Evolutionary conservation across 495 filamentous ascomycete genomes (phyloP), one percentile per base, ranked within the genome.

Genomic region (Glutinoglossum americanum): DNA sequence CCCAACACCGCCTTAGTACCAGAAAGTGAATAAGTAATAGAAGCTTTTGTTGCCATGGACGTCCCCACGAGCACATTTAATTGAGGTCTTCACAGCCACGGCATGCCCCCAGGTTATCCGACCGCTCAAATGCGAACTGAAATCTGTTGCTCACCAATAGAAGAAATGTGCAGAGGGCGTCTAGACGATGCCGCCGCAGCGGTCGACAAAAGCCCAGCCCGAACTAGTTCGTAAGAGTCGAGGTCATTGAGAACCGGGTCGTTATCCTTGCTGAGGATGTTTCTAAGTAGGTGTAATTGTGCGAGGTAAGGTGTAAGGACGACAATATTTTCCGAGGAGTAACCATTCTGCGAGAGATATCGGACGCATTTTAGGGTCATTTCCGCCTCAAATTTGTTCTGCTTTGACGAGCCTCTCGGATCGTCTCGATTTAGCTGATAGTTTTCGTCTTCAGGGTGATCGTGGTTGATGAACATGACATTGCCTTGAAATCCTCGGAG

Each of bases 261-360:
- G 63, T 72, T 74, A 3, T 83, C 72, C 35, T 74, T 70, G 13
- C 71, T 68, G 15, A 93, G 69, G 0, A 64, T 64, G 0, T 78
- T 66, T 1, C 69, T 65, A 0, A 93, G 68, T 1, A 82, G 71
- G 3, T 68, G 71, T 0, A 90, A 70, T 63, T 89, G 85, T 0
- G 82, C 83, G 0, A 79, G 66, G 63, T 92, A 92, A 0, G 86
- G 85, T 0, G 85, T 89, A 0, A 93, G 64, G 1, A 90, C 69
- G 2, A 85, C 84, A 0, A 87, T 61, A 3, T 83, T 68, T 41
- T 80, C 72, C 0, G 79, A 79, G 1, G 74, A 73, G 61, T 90
- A 93, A 0, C 84, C 84, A 61, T 90, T 84, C 61, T 86, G 85
- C 0, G 73, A 83, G 2, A 90, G 69, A 67, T 88, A 88, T 25